These are phyloP conservation scores for Talaromyces rugulosus DNA, from an alignment of 2,329 filamentous ascomycete species.

Conservation along the genomic window DNA sequence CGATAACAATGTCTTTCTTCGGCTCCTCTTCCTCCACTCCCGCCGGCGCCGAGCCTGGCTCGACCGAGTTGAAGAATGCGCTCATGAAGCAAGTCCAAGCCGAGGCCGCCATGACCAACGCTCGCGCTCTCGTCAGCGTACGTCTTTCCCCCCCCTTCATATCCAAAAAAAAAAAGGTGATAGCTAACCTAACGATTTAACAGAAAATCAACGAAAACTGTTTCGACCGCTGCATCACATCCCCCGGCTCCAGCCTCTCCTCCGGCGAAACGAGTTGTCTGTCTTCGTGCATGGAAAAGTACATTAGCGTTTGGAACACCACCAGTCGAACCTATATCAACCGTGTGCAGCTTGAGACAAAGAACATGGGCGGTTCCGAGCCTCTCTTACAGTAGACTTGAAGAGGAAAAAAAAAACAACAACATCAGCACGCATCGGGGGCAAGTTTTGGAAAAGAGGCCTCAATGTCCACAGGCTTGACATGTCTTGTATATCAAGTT, in stretches of 20 bases:
- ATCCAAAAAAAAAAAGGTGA: not conserved
- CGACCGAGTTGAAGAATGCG: slow-evolving; percentile 45
- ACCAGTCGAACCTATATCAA: slow-evolving; percentile 66
- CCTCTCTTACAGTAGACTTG: not conserved
- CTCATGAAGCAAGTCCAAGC: slow-evolving; percentile 62
- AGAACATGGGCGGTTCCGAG: slow-evolving; percentile 34
- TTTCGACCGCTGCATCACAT: slow-evolving; percentile 72
- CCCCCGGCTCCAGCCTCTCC: slow-evolving; percentile 62
- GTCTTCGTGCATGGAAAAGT: slow-evolving; percentile 77
- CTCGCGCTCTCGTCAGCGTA: slow-evolving; percentile 67
- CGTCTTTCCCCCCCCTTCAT: slow-evolving; percentile 15
- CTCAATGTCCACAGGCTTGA: not conserved
- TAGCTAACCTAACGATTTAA: not conserved
- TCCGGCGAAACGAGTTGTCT: slow-evolving; percentile 67
- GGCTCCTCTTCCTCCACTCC: slow-evolving; percentile 29
- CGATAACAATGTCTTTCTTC: slow-evolving; percentile 35
- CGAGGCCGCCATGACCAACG: slow-evolving; percentile 65
- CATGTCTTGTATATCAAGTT: not conserved
- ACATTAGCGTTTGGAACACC: slow-evolving; percentile 74
- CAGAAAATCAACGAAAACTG: slow-evolving; percentile 75
- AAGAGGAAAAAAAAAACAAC: not conserved
- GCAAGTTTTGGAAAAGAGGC: not conserved
- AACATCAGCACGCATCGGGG: not conserved
- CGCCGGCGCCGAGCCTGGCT: slow-evolving; percentile 16
- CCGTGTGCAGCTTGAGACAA: slow-evolving; percentile 54